Conservation (phyloP, 495 filamentous ascomycete genomes). For the Daldinia caldariorum region DNA sequence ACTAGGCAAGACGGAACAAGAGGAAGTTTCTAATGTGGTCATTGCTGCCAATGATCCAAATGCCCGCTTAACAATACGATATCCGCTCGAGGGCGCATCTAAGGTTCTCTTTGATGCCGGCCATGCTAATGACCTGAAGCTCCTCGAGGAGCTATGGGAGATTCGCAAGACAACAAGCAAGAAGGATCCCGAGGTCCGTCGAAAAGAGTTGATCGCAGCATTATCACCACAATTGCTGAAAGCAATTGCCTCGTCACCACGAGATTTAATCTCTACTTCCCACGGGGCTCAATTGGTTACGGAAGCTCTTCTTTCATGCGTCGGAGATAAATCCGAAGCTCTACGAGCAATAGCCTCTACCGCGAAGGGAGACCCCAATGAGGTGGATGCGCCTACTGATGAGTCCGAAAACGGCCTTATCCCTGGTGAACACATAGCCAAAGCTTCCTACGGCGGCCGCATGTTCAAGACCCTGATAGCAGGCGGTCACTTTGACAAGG, state of each 20-base stretch:
- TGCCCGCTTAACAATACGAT: constrained; percentile 82
- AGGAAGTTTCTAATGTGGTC: constrained; percentile 69
- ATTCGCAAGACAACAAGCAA: constrained; percentile 85
- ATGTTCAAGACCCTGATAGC: constrained; percentile 90
- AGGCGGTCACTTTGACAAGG: constrained; percentile 83
- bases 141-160: constrained; percentile 78
- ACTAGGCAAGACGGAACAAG: constrained; percentile 70
- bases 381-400: constrained; percentile 54
- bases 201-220: constrained; percentile 76
- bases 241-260: constrained; percentile 73
- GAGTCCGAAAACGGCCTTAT: constrained; percentile 20
- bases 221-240: constrained; percentile 74
- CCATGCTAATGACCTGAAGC: constrained; percentile 66
- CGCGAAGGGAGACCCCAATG: constrained; percentile 69
- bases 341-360: constrained; percentile 76
- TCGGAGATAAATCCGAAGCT: constrained; percentile 75
- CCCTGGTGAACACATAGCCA: constrained; percentile 62
- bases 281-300: constrained; percentile 88
- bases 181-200: constrained; percentile 81
- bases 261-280: constrained; percentile 71
- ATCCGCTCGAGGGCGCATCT: constrained; percentile 77
- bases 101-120: constrained; percentile 72
- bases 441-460: constrained; percentile 73
- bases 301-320: constrained; percentile 80
- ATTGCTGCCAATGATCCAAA: constrained; percentile 71